A percentile compares a stretch with the other conserved stretches of the same genome.
Evolutionary conservation across 2,329 filamentous ascomycete genomes (phyloP).

Genomic region (Colletotrichum nymphaeae): DNA sequence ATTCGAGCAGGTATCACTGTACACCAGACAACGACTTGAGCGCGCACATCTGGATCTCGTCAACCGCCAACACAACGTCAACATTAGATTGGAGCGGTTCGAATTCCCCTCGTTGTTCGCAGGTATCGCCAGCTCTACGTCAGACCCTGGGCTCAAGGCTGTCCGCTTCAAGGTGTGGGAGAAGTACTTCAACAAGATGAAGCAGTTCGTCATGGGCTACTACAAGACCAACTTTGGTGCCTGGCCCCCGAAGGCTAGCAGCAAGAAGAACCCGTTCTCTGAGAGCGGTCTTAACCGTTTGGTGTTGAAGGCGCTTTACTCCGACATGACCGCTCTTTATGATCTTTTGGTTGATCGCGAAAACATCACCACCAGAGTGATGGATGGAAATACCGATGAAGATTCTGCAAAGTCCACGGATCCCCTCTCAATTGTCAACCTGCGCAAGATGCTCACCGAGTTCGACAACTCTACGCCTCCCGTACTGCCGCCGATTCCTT

Average conservation of each 20-base stretch:
- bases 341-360: conserved; percentile 87
- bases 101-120: conserved; percentile 92
- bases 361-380: conserved; percentile 80
- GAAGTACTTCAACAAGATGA: conserved; percentile 77
- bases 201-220: conserved; percentile 77
- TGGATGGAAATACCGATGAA: conserved; percentile 69
- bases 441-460: conserved; percentile 85
- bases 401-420: conserved; percentile 54
- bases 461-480: conserved; percentile 91
- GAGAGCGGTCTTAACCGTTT: conserved; percentile 88
- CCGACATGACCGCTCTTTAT: conserved; percentile 87
- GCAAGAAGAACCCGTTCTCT: conserved; percentile 90
- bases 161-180: conserved; percentile 90
- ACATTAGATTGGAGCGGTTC: conserved; percentile 83
- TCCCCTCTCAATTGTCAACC: conserved; percentile 73
- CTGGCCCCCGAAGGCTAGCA: conserved; percentile 92
- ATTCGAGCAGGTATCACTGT: conserved; percentile 74
- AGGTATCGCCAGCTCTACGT: conserved; percentile 87
- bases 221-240: conserved; percentile 70
- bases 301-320: conserved; percentile 84
- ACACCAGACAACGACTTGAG: conserved; percentile 83
- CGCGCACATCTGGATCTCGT: conserved; percentile 84
- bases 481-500: conserved; percentile 90
- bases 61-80: conserved; percentile 76
- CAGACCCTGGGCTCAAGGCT: conserved; percentile 78